phyloP scores from a whole-genome alignment of 768 basidiomycete genomes.

The Asterophora lycoperdoides region DNA sequence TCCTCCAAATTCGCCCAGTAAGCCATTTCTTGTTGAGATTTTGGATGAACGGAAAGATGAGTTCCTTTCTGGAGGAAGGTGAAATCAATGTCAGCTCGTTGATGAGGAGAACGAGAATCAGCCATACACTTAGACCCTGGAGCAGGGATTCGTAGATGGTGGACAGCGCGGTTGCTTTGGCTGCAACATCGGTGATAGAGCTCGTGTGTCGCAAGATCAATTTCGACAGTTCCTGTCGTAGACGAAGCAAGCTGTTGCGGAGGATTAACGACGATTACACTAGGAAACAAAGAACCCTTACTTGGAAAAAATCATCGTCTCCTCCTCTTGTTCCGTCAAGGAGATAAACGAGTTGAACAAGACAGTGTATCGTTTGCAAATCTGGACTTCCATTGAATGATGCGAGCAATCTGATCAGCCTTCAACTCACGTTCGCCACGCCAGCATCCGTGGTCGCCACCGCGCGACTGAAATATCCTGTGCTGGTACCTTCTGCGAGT shows the following conservation, averaged over 20 bases:
- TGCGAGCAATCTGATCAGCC: neutral
- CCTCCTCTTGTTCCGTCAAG: conserved; percentile 79
- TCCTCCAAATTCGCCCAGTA: conserved; percentile 88
- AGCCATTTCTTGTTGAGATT: conserved; percentile 79
- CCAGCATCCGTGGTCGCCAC: conserved; percentile 62
- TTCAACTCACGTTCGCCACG: conserved; percentile 52
- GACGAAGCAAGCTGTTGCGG: conserved; percentile 62
- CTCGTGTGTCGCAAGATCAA: conserved; percentile 71
- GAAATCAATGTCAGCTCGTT: neutral
- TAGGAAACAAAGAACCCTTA: conserved; percentile 32
- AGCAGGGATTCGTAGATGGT: conserved; percentile 74
- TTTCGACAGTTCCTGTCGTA: conserved; percentile 79
- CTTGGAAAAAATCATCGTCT: conserved; percentile 97
- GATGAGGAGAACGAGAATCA: neutral
- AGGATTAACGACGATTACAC: neutral
- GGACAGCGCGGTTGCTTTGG: conserved; percentile 65
- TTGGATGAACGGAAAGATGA: conserved; percentile 72
- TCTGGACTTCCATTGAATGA: conserved; percentile 30
- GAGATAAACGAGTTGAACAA: conserved; percentile 83
- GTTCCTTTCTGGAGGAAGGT: conserved; percentile 49
- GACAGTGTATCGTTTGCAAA: conserved; percentile 72
- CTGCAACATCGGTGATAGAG: conserved; percentile 55
- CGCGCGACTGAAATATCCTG: conserved; percentile 60
- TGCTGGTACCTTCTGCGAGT: conserved; percentile 66
- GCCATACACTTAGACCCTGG: conserved; percentile 69